Evolutionary conservation across 2,329 filamentous ascomycete genomes (phyloP), one percentile per base, ranked within the genome.

Genomic region (Septoria linicola): DNA sequence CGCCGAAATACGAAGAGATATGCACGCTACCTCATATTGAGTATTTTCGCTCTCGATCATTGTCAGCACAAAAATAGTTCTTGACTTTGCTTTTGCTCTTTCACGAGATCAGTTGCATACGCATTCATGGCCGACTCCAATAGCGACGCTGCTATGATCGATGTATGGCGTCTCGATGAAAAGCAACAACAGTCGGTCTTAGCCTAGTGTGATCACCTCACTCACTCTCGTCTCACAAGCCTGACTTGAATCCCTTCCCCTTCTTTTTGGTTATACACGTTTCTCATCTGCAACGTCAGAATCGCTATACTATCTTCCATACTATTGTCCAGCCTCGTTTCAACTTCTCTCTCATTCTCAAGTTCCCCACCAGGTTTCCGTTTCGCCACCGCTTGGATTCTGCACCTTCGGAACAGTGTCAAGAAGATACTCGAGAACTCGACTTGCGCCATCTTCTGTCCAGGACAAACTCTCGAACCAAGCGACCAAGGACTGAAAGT

Each of bases 381-480:
- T 16, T 60, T 36, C 14, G 55, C 43, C 19, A 63, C 58, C 14
- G 57, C 62, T 21, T 62, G 57, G 8, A 66, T 50, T 4, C 54
- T 39, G 45, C 58, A 49, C 35, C 48, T 50, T 14, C 61, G 40
- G 20, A 66, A 59, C 10, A 78, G 56, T 1, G 69, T 68, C 50
- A 72, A 61, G 19, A 81, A 59, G 2, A 75, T 71, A 10, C 70
- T 72, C 3, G 73, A 71, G 60, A 80, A 80, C 61, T 81, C 79
- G 2, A 81, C 78, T 63, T 81, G 75, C 1, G 77, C 69, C 70
- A 81, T 77, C 59, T 79, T 80, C 67, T 75, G 70, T 1, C 78
- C 79, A 0, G 77, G 76, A 59, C 78, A 81, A 3, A 75, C 64
- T 4, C 78, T 63, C 8, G 77, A 76, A 0, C 78, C 78, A 3